phyloP scores from a whole-genome alignment of 208 protist genomes.

The Leishmania lainsoni region DNA sequence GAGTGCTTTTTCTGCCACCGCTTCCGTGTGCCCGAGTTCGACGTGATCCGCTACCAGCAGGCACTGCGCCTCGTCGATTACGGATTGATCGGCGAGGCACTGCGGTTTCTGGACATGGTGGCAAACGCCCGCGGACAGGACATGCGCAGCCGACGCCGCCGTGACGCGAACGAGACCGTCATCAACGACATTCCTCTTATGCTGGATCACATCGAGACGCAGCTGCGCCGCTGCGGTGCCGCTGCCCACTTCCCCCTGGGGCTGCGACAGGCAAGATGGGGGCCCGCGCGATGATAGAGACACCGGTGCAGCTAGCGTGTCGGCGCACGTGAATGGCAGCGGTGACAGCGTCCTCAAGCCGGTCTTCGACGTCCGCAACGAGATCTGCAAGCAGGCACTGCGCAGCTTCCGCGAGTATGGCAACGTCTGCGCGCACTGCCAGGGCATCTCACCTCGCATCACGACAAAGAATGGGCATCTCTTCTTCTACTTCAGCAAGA shows the following conservation, averaged over 20 bases:
- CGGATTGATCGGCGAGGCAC: constrained; percentile 75
- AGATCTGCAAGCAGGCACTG: constrained; percentile 75
- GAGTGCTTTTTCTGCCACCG: constrained; percentile 90
- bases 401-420: constrained; percentile 58
- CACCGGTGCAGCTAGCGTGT: not conserved
- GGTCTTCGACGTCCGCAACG: constrained; percentile 71
- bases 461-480: constrained; percentile 79
- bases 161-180: constrained; percentile 67
- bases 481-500: constrained; percentile 85
- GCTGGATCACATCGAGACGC: constrained; percentile 61
- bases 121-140: constrained; percentile 63
- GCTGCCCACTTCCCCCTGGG: not conserved
- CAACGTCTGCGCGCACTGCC: constrained; percentile 78
- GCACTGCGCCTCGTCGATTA: constrained; percentile 75
- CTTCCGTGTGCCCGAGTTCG: constrained; percentile 75
- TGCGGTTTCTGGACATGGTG: constrained; percentile 81
- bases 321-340: not conserved
- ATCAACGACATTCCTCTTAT: constrained; percentile 68
- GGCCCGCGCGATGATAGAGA: not conserved
- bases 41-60: constrained; percentile 82
- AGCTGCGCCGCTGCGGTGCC: constrained; percentile 38
- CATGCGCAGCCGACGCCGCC: constrained; percentile 41
- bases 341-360: constrained; percentile 31
- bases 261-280: not conserved
- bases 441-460: constrained; percentile 71